Evolutionary conservation across 192 early-diverging fungal genomes (phyloP), one percentile per base, ranked within the genome.

Genomic region (Gamsiella multidivaricata): DNA sequence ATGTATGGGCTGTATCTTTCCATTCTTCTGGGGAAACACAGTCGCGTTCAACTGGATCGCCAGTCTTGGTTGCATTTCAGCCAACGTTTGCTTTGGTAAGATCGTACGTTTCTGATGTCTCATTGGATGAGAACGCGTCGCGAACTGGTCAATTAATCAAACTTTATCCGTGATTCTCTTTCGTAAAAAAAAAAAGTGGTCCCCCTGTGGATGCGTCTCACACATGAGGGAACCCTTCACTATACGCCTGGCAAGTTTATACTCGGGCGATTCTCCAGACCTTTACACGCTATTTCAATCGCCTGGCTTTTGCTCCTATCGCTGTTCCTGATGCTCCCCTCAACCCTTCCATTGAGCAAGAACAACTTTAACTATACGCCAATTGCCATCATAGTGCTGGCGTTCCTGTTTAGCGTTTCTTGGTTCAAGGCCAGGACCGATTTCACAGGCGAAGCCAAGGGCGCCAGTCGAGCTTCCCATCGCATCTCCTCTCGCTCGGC

Each of bases 11-110:
- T 70, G 69, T 17, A 56, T 70, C 17, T 79, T 79, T 25, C 75
- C 62, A 5, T 79, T 61, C 75, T 79, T 63, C 33, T 79, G 61
- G 75, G 75, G 66, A 3, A 70, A 79, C 25, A 10, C 61, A 3
- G 43, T 73, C 15, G 66, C 85, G 5, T 73, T 82, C 11, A 73
- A 80, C 57, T 76, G 55, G 42, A 66, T 75, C 18, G 53, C 64
- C 5, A 75, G 72, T 43, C 51, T 75, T 17, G 72, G 54, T n/a
- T 75, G 72, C 42, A 66, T 75, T 39, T 33, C 64, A 12, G 29
- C 72, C 32, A 75, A 75, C 34, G 7, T 75, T 53, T 61, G 72
- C 36, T 75, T 66, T 42, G 72, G 70, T 74, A 57, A 50, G 53
- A 12, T 26, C n/a, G 28, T 11, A 36, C 3, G 18, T 28, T 50